Evolutionary conservation across 495 filamentous ascomycete species (phyloP), one percentile per base, ranked within the genome.

Genomic region (Penicillium lividum): DNA sequence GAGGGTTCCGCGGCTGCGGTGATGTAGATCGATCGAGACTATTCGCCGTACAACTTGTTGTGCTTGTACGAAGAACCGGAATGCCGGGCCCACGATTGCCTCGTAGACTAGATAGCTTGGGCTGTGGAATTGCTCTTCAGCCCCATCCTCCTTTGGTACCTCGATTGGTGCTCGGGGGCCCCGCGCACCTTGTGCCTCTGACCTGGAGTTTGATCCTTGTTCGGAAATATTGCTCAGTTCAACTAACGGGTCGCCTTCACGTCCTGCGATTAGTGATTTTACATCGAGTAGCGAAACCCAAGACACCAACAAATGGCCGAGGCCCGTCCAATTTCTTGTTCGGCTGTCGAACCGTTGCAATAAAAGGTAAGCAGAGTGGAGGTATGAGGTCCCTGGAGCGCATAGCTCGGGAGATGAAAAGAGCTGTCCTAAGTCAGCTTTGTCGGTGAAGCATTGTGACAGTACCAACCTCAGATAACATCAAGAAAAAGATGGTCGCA

Each of bases 201-300:
- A 49, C 25, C 53, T 56, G 3, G 25, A 16, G 27, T 30, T 22
- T 34, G 48, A 13, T 28, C 44, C 27, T 25, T 61, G 38, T 7
- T 58, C 64, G 8, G 61, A 29, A 8, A 73, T 54, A 9, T 59
- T 66, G 13, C 73, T 73, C 31, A 77, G 53, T n/a, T 71, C 73
- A 36, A 60, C 55, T 18, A 77, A 61, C 18, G 73, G 67, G 31
- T 76, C 69, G n/a, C 74, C 74, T 11, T 75, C 74, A 16, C 74
- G 72, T 18, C 74, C 74, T 16, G 74, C 74, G 9, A 77, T 70
- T 5, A 77, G 57, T n/a, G 74, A 64, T 63, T 74, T 77, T 58
- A 77, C 68, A 50, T 77, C 74, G 7, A 77, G 65, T 18, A 77
- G 64, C 0, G 68, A 73, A 0, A 77, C 56, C 72, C 74, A 77